Percentiles rank a stretch among this genome's conserved stretches.
These are phyloP conservation scores for Talaromyces islandicus DNA, from an alignment of 2,329 filamentous ascomycete species.

Conservation along the genomic window DNA sequence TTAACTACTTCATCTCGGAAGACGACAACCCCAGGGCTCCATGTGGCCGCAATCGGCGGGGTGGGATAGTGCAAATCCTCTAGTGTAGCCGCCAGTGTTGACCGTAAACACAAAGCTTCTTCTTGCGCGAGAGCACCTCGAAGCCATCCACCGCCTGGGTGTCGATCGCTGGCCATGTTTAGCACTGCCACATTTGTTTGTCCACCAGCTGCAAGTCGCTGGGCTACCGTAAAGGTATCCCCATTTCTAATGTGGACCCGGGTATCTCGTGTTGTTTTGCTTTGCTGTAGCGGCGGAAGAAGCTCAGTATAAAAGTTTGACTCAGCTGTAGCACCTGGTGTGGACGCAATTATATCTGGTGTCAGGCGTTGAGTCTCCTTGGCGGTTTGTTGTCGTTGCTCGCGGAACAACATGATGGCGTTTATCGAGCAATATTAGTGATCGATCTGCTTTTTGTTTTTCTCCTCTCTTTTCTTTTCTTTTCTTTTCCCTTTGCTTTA, in stretches of 20 bases:
- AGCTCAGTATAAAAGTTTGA: neutral
- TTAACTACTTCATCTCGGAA: neutral
- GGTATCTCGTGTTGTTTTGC: neutral
- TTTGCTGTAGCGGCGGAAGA: neutral
- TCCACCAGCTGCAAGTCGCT: neutral
- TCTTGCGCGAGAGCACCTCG: slow-evolving; percentile 56
- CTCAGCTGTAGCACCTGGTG: neutral
- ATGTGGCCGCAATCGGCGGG: slow-evolving; percentile 42
- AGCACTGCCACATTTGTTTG: neutral
- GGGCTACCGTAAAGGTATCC: neutral
- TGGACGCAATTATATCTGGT: neutral
- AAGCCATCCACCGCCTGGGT: slow-evolving; percentile 55
- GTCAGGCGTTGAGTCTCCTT: neutral
- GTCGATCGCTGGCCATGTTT: slow-evolving; percentile 40
- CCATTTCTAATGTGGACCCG: neutral
- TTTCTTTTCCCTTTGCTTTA: too few species aligned
- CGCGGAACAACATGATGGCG: neutral
- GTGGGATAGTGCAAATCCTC: slow-evolving; percentile 43
- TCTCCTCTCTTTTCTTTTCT: too few species aligned
- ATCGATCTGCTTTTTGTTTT: too few species aligned
- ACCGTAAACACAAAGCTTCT: slow-evolving; percentile 57
- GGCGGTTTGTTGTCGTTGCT: neutral
- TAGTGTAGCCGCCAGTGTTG: slow-evolving; percentile 21
- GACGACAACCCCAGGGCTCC: slow-evolving; percentile 45
- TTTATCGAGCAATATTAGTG: neutral